A percentile compares a stretch with the other conserved stretches of the same genome.
Conservation (phyloP, 305 asterid species). For the Withania somnifera region DNA sequence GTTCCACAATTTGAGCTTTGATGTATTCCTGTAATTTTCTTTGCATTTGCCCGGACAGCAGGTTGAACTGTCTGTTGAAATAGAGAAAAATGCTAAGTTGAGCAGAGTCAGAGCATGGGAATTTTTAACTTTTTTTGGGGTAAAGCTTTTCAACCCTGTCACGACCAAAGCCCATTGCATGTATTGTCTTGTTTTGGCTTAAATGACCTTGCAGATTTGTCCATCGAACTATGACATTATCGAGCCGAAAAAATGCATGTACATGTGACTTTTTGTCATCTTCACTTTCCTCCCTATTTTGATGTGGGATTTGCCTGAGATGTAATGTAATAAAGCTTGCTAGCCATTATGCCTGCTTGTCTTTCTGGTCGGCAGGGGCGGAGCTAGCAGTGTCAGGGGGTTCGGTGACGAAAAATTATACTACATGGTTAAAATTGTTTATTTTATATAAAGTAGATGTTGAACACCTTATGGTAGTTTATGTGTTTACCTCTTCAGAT, state of each 20-base stretch:
- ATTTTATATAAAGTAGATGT: too few relatives aligned
- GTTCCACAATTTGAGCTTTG: background rate
- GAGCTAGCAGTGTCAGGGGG: too few relatives aligned
- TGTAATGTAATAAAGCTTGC: background rate
- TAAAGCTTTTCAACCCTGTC: background rate
- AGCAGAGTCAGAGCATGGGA: background rate
- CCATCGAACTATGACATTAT: background rate
- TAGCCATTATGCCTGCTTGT: background rate
- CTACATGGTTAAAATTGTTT: too few relatives aligned
- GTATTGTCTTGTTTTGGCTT: background rate
- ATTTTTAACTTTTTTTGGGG: background rate
- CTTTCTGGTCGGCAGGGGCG: background rate
- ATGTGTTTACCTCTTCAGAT: too few relatives aligned
- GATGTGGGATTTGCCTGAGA: background rate
- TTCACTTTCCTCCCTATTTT: background rate
- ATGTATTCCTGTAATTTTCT: background rate
- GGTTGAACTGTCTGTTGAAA: background rate
- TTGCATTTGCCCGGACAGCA: background rate
- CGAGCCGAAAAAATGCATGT: background rate
- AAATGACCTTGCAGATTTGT: background rate
- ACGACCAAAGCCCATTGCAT: background rate
- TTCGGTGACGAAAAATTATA: too few relatives aligned
- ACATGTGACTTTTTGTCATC: background rate
- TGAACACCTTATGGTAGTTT: too few relatives aligned
- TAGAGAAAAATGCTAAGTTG: background rate